Conservation (phyloP, 2,329 filamentous ascomycete species). For the Sodiomyces alkalinus region DNA sequence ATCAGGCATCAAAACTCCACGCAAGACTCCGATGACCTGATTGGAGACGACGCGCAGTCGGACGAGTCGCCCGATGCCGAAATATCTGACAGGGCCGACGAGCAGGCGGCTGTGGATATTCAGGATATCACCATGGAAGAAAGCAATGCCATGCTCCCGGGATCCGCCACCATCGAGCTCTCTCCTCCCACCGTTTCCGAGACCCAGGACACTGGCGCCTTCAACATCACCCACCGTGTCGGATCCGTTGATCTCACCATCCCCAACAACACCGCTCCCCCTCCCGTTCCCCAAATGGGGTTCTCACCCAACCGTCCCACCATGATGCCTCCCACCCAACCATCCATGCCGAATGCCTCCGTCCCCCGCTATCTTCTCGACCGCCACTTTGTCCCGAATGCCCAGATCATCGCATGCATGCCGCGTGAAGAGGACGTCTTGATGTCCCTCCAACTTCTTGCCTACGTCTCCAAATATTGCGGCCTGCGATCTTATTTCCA, state of each 20-base stretch:
- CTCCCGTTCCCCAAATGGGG: conserved; percentile 50
- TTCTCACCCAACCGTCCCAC: conserved; percentile 60
- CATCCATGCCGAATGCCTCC: conserved; percentile 53
- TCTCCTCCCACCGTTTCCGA: conserved; percentile 69
- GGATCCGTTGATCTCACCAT: conserved; percentile 74
- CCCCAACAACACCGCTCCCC: conserved; percentile 54
- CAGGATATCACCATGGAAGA: conserved; percentile 71
- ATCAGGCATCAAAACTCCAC: conserved; percentile 85
- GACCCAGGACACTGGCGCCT: conserved; percentile 74
- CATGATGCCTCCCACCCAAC: conserved; percentile 57
- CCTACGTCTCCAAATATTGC: conserved; percentile 98
- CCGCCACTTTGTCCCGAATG: conserved; percentile 50
- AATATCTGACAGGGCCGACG: conserved; percentile 65
- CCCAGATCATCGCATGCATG: conserved; percentile 75
- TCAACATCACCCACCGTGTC: conserved; percentile 87
- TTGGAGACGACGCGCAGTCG: conserved; percentile 68
- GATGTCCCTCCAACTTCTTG: conserved; percentile 92
- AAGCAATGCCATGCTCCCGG: conserved; percentile 63
- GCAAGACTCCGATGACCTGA: conserved; percentile 76
- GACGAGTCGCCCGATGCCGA: conserved; percentile 64
- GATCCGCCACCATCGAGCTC: conserved; percentile 52
- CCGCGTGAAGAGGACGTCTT: conserved; percentile 93
- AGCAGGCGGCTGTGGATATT: conserved; percentile 71
- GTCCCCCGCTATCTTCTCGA: conserved; percentile 71
- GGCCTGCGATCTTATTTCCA: conserved; percentile 93